Base-by-base conservation (phyloP, 2,329 filamentous ascomycete species). In the Cercospora berteroae region DNA sequence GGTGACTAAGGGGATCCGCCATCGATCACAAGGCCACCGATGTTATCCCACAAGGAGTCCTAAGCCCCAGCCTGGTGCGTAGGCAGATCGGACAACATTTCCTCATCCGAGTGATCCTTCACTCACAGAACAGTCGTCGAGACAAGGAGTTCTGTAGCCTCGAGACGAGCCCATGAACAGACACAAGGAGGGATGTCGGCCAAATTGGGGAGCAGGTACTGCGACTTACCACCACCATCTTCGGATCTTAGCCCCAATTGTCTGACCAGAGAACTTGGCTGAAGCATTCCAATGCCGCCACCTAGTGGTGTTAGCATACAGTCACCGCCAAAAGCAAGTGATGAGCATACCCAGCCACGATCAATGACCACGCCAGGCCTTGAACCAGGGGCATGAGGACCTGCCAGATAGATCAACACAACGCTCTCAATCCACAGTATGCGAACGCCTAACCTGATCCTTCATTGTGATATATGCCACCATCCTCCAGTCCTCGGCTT, bases 281-380 rank as follows among this genome's bases (percentile, higher is more conserved):
- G 86, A 90, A 68, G 87, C 86, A 79, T 98, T 97, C 91, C 91
- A 97, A 78, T 91, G 86, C 75, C 93, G 89, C 94, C 94, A 98
- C 65, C 94, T 71, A 44, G 42, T 7, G 3, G 10, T 10, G 20
- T 63, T 29, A 63, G 60, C 33, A 63, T 23, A 16, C 20, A 18
- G 39, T 20, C n/a, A 18, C 3, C 20, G n/a, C 50, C 6, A n/a
- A n/a, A 13, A 29, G 9, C 16, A n/a, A 20, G 13, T 16, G 23
- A 29, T 16, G 36, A 29, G 9, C 55, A 36, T 68, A 95, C 72
- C 70, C 65, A 56, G 88, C 88, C 63, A 97, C 85, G 13, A 90
- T 85, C 44, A 98, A 84, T 68, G 94, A 95, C 86, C 94, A 97
- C n/a, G 95, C 79, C 56, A 94, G 84, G 57, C 95, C 95, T 81